A percentile compares a stretch with the other conserved stretches of the same genome.
phyloP scores from a whole-genome alignment of 164 flowering plant genomes.

The Berberis thunbergii region DNA sequence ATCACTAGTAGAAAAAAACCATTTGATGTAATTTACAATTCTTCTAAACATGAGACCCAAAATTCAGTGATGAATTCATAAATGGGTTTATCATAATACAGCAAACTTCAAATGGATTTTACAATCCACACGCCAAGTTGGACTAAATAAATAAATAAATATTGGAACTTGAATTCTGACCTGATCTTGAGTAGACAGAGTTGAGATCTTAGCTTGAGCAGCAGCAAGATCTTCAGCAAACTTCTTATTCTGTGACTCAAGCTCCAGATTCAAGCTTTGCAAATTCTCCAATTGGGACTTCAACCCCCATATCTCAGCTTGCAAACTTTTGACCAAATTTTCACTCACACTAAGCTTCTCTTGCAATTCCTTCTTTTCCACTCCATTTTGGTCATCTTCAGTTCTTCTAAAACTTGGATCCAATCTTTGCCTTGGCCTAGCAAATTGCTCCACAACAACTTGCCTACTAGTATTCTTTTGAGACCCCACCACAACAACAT shows the following conservation, averaged over 20 bases:
- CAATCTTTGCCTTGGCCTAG: conserved; percentile 22
- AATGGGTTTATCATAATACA: too few relatives aligned
- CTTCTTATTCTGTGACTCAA: conserved; percentile 35
- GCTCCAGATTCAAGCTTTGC: conserved; percentile 38
- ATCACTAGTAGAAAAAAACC: too few relatives aligned
- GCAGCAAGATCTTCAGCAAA: conserved; percentile 38
- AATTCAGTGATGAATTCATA: too few relatives aligned
- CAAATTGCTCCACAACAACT: conserved; percentile 26
- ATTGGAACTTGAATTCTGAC: conserved; percentile 12
- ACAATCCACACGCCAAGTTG: neutral
- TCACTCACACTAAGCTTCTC: conserved; percentile 32
- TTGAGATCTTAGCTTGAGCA: conserved; percentile 35
- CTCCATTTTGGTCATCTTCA: conserved; percentile 22
- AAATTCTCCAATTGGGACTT: conserved; percentile 35
- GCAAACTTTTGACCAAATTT: conserved; percentile 33
- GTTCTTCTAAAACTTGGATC: conserved; percentile 10
- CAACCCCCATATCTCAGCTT: conserved; percentile 32
- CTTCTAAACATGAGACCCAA: too few relatives aligned
- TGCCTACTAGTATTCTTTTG: conserved; percentile 15
- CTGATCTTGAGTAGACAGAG: conserved; percentile 24
- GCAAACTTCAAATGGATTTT: too few relatives aligned
- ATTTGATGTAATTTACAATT: too few relatives aligned
- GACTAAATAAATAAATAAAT: neutral
- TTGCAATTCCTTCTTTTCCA: conserved; percentile 24
- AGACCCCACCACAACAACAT: conserved; percentile 5